Evolutionary conservation across 177 flowering plant species (phyloP).

Genomic region (Telopea speciosissima): DNA sequence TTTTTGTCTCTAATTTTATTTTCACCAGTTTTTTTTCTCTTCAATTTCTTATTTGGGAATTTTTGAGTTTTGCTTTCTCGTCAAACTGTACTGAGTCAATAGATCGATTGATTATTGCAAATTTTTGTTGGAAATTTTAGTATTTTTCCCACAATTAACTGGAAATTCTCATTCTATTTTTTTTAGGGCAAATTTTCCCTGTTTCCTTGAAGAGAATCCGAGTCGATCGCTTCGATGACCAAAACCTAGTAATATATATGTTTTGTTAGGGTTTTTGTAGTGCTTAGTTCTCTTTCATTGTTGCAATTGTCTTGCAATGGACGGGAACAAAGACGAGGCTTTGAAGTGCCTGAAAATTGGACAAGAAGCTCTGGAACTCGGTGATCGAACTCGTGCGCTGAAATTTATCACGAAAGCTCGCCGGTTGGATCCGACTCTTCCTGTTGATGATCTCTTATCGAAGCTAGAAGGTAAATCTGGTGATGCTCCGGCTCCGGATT

Average conservation of each 20-base stretch:
- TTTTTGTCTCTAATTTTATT: neutral
- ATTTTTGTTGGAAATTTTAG: neutral
- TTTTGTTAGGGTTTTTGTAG: neutral
- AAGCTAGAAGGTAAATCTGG: conserved; percentile 20
- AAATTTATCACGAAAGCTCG: conserved; percentile 73
- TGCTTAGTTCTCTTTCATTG: neutral
- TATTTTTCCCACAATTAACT: neutral
- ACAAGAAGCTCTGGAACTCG: conserved; percentile 46
- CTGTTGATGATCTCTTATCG: conserved; percentile 57
- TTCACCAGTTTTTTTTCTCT: neutral
- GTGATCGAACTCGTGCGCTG: conserved; percentile 64
- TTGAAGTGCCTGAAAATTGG: conserved; percentile 72
- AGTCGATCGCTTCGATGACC: too few species aligned
- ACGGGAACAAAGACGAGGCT: conserved; percentile 91
- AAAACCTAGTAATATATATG: too few species aligned
- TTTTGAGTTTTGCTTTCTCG: neutral
- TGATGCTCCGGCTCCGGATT: conserved; percentile 8
- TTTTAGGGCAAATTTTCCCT: neutral
- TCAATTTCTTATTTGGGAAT: neutral
- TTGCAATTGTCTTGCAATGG: conserved; percentile 37
- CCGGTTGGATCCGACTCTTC: conserved; percentile 65
- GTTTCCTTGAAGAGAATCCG: neutral
- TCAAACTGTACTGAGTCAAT: neutral
- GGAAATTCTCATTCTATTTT: neutral
- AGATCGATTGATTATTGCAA: neutral